These are phyloP conservation scores for Vitellaria paradoxa DNA, from an alignment of 179 eudicot genomes.

Conservation along the genomic window DNA sequence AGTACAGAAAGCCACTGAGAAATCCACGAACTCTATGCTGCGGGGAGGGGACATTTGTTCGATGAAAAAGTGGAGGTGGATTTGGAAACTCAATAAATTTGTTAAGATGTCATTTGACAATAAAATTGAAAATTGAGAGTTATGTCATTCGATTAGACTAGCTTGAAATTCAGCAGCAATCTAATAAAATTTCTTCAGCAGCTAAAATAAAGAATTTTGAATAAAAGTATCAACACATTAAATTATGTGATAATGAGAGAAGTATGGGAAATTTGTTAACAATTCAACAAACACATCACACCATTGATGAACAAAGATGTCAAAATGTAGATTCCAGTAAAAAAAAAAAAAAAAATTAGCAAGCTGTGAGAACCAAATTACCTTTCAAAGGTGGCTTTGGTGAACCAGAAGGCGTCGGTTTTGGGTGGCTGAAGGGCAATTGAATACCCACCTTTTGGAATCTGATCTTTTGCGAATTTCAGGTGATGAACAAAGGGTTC, in stretches of 20 bases:
- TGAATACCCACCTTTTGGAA: constrained; percentile 60
- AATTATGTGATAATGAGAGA: background rate
- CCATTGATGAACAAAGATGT: background rate
- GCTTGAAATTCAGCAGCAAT: background rate
- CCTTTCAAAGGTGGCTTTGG: constrained; percentile 58
- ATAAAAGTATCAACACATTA: background rate
- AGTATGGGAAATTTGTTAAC: no score
- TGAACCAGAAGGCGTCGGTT: constrained; percentile 43
- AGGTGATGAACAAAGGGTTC: constrained; percentile 51
- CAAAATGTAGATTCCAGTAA: background rate
- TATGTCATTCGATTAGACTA: background rate
- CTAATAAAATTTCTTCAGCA: background rate
- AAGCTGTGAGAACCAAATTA: constrained; percentile 13
- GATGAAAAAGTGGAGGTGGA: background rate
- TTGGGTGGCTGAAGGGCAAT: constrained; percentile 45
- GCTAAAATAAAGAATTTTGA: background rate
- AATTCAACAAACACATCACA: no score
- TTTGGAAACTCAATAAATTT: background rate
- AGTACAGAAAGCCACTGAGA: background rate
- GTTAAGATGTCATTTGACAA: background rate
- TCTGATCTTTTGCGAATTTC: constrained; percentile 54
- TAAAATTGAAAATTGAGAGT: background rate
- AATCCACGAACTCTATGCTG: background rate
- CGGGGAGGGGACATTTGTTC: background rate
- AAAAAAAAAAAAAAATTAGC: background rate